Evolutionary conservation across 768 basidiomycete species (phyloP), one percentile per base, ranked within the genome.

Genomic region (Sporobolomyces pararoseus): DNA sequence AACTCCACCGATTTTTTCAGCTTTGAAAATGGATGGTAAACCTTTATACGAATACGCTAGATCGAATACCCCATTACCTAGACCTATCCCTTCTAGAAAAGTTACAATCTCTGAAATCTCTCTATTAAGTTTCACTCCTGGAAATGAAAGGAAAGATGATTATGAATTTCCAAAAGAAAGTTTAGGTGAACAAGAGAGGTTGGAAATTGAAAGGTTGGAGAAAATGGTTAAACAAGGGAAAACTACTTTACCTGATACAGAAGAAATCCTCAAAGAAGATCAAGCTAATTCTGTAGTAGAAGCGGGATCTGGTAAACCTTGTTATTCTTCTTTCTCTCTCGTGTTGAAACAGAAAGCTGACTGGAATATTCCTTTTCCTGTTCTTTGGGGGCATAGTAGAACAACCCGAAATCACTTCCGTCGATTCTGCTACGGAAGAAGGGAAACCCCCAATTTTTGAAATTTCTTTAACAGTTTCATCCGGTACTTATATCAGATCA

Each of bases 1-100:
- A 79, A 84, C 86, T 2, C 96, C 96, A 7, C 96, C 96, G 7
- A 89, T 99, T 78, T 99, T 94, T 80, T 98, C 96, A 14, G 96
- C 96, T 2, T 83, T 98, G 42, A 98, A 98, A 80, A 98, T 98
- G 94, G 93, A 98, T 74, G 96, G 96, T 1, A 90, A 85, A 79
- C 91, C 91, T 0, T 79, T 98, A 42, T 91, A 98, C 78, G 94
- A 98, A 75, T 99, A 98, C 77, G 96, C 96, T 25, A 86, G 96
- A 3, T 84, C 88, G 77, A 89, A 89, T 12, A 89, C 88, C 50
- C 91, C 94, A 0, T 84, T 99, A 21, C 96, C 96, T 37, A 87
- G 93, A 13, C 89, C 95, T n/a, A 94, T 99, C 69, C 91, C 93
- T 76, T 79, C 88, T 57, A 88, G 96, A 16, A 84, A 85, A 72